Evolutionary conservation across 139 green algal species (phyloP).

Genomic region (Medakamo hakoo): DNA sequence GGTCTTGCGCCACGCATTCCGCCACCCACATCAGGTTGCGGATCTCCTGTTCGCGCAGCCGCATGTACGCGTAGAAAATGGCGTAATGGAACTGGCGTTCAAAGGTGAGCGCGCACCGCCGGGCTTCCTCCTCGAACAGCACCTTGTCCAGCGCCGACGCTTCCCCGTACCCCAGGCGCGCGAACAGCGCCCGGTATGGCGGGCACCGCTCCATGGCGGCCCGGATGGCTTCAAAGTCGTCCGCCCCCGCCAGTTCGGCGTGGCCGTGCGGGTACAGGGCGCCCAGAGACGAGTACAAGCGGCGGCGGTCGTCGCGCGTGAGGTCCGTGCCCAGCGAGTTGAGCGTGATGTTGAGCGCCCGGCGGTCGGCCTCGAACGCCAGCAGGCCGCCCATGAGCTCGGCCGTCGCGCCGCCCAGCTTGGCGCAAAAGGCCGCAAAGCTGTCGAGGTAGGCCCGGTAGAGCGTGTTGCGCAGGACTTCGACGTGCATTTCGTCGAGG

Average conservation of each 20-base stretch:
- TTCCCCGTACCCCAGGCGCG: slow-evolving; percentile 73
- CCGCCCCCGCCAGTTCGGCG: slow-evolving; percentile 73
- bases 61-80: slow-evolving; percentile 81
- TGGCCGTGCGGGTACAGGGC: slow-evolving; percentile 87
- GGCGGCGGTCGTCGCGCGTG: slow-evolving; percentile 84
- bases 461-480: slow-evolving; percentile 89
- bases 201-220: slow-evolving; percentile 76
- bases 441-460: slow-evolving; percentile 99
- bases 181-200: slow-evolving; percentile 70
- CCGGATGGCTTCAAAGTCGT: slow-evolving; percentile 92
- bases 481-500: slow-evolving; percentile 99
- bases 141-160: slow-evolving; percentile 86
- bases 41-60: slow-evolving; percentile 81
- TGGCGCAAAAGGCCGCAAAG: slow-evolving; percentile 68
- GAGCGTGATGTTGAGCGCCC: slow-evolving; percentile 96
- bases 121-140: slow-evolving; percentile 84
- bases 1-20: slow-evolving; percentile 85
- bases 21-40: slow-evolving; percentile 90
- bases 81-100: slow-evolving; percentile 92
- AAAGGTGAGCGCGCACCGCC: slow-evolving; percentile 50
- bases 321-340: slow-evolving; percentile 95
- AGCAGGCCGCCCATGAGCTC: slow-evolving; percentile 90
- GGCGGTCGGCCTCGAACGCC: slow-evolving; percentile 89
- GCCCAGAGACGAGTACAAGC: slow-evolving; percentile 91
- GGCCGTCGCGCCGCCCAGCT: slow-evolving; percentile 68